Conservation (phyloP, 345 rosid genomes). For the Luvunga scandens region DNA sequence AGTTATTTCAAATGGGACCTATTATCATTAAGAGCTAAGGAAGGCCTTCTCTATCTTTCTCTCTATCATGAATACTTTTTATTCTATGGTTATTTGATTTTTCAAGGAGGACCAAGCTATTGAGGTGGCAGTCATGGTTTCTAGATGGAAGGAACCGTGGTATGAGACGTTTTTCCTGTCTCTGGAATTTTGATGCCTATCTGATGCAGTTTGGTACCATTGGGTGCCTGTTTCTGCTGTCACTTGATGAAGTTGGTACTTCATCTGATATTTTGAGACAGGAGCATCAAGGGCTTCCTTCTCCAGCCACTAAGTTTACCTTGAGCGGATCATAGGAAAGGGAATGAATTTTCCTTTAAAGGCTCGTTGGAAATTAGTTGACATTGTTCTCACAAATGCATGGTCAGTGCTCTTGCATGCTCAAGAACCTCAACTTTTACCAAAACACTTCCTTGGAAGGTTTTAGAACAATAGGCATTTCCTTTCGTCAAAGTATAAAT, state of each 20-base stretch:
- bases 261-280: neutral
- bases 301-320: neutral
- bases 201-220: neutral
- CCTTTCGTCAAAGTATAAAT: neutral
- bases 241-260: neutral
- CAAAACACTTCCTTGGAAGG: neutral
- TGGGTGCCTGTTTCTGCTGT: neutral
- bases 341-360: neutral
- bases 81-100: neutral
- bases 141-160: neutral
- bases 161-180: neutral
- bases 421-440: neutral
- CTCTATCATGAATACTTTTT: neutral
- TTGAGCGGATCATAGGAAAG: neutral
- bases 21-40: neutral
- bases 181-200: neutral
- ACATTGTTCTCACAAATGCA: neutral
- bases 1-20: neutral
- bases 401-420: neutral
- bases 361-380: neutral
- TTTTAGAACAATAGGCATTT: neutral
- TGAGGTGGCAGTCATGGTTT: neutral
- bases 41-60: neutral
- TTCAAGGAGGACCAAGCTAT: neutral
- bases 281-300: neutral